Percentiles rank a stretch among this genome's conserved stretches.
These are phyloP conservation scores for Solanum lycopersicoides DNA, from an alignment of 257 asterid species.

Conservation along the genomic window DNA sequence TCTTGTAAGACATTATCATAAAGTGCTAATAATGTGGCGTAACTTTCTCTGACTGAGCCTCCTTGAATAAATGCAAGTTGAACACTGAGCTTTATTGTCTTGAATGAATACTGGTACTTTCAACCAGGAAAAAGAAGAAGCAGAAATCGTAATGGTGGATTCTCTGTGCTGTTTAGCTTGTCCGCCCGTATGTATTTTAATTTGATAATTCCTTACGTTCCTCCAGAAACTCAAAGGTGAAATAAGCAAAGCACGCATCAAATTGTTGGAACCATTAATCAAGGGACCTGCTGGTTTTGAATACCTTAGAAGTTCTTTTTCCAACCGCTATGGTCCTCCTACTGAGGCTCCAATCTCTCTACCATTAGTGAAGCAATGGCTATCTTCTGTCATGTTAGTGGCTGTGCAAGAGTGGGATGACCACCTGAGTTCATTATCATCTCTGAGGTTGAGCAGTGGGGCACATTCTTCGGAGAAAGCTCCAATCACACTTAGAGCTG, in stretches of 20 bases:
- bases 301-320: constrained; percentile 10
- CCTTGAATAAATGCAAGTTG: not conserved
- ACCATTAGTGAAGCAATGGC: constrained; percentile 8
- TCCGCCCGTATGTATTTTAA: not conserved
- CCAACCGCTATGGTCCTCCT: constrained; percentile 12
- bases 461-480: not conserved
- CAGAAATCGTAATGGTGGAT: not conserved
- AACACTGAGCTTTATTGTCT: not conserved
- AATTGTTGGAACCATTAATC: constrained; percentile 6
- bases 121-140: not conserved
- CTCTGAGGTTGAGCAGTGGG: constrained; percentile 1
- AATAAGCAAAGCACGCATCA: constrained; percentile 8
- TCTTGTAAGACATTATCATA: not conserved
- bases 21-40: not conserved
- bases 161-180: not conserved
- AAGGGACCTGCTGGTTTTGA: constrained; percentile 18
- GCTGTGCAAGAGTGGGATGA: constrained; percentile 13
- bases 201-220: not conserved
- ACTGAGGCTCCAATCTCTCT: constrained; percentile 6
- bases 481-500: constrained; percentile 8
- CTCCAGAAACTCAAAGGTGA: constrained; percentile 8
- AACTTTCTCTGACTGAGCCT: not conserved
- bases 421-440: constrained; percentile 6
- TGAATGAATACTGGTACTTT: not conserved
- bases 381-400: constrained; percentile 5